phyloP scores from a whole-genome alignment of 345 rosid species.

The Gossypium thurberi region DNA sequence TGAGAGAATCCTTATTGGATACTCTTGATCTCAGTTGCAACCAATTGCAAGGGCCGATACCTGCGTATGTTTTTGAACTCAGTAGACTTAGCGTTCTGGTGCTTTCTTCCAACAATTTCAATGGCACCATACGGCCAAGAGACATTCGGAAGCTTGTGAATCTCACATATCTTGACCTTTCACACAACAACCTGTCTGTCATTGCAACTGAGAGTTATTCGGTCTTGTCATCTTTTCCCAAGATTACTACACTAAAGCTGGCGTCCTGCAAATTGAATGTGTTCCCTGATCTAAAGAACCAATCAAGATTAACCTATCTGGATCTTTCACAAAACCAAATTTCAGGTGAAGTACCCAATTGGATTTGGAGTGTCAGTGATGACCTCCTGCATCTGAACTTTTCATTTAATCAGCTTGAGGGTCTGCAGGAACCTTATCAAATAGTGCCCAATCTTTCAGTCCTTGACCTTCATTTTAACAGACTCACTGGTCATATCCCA shows the following conservation, averaged over 20 bases:
- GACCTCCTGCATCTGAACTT: neutral
- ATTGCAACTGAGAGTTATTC: neutral
- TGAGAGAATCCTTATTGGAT: conserved; percentile 4
- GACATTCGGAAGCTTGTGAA: conserved; percentile 18
- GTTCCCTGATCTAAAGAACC: conserved; percentile 33
- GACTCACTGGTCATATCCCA: neutral
- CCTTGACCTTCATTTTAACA: neutral
- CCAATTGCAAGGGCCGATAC: conserved; percentile 27
- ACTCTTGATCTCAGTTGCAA: conserved; percentile 38
- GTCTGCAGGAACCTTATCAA: neutral
- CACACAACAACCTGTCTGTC: conserved; percentile 31
- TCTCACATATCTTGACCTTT: conserved; percentile 35
- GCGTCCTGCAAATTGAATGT: conserved; percentile 34
- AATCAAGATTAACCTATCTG: neutral
- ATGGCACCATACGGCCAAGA: conserved; percentile 22
- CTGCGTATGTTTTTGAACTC: conserved; percentile 14
- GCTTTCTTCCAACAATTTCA: conserved; percentile 43
- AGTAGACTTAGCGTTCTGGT: conserved; percentile 19
- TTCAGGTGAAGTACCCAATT: conserved; percentile 29
- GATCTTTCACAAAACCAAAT: conserved; percentile 48
- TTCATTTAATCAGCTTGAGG: neutral
- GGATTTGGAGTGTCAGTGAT: conserved; percentile 28
- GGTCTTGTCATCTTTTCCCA: neutral
- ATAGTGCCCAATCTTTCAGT: neutral
- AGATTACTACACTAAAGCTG: conserved; percentile 22